A percentile compares a stretch with the other conserved stretches of the same genome.
Conservation (phyloP, 768 basidiomycete species). For the Punctularia strigosozonata region DNA sequence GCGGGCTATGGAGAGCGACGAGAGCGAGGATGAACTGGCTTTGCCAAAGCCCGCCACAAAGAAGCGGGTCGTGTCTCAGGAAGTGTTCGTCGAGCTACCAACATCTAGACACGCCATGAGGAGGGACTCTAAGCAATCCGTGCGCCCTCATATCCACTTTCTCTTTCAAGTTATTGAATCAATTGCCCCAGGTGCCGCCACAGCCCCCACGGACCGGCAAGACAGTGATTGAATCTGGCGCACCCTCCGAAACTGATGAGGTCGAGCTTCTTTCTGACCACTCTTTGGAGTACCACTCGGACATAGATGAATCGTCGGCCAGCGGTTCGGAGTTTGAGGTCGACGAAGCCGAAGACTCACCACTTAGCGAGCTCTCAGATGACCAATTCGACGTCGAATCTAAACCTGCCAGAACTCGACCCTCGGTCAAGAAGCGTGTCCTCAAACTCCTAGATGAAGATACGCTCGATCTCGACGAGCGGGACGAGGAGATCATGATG, state of each 20-base stretch:
- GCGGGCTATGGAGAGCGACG: slow-evolving; percentile 21
- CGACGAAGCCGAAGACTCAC: slow-evolving; percentile 15
- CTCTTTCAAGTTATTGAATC: no score
- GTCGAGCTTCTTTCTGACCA: slow-evolving; percentile 4
- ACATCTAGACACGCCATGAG: no score
- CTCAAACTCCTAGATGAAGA: slow-evolving; percentile 5
- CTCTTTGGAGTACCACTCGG: slow-evolving; percentile 10
- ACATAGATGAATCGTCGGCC: slow-evolving; percentile 37
- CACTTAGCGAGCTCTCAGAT: no score
- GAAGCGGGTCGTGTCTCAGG: slow-evolving; percentile 21
- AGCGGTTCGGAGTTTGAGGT: slow-evolving; percentile 52
- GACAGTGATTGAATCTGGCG: no score
- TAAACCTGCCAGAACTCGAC: slow-evolving; percentile 7
- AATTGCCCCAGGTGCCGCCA: no score
- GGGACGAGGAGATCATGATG: slow-evolving; percentile 44
- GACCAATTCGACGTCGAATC: no score
- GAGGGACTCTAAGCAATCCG: no score
- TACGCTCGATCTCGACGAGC: slow-evolving; percentile 17
- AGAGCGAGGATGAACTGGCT: slow-evolving; percentile 5
- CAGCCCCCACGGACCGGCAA: no score
- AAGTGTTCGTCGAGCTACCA: slow-evolving; percentile 12
- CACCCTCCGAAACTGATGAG: no score
- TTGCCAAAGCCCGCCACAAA: slow-evolving; percentile 14
- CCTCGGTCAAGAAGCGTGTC: slow-evolving; percentile 4
- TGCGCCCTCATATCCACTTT: no score